Conservation (phyloP, 768 basidiomycete species). For the Termitomyces sp. region DNA sequence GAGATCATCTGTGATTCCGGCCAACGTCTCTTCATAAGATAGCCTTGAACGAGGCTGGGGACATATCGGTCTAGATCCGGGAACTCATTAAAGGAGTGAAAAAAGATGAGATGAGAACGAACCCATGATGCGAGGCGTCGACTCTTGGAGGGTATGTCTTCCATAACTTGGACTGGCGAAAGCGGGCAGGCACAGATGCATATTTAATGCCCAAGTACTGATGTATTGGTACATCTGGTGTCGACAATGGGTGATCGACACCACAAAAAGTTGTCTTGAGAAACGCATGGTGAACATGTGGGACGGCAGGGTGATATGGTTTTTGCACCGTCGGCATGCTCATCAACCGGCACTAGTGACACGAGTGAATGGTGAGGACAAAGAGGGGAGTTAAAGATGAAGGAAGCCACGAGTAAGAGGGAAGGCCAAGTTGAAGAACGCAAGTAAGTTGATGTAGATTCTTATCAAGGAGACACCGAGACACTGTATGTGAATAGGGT, state of each 20-base stretch:
- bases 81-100: background rate
- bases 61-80: conserved; percentile 59
- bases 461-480: conserved; percentile 14
- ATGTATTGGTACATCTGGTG: conserved; percentile 51
- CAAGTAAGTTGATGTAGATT: conserved; percentile 7
- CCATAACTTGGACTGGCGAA: conserved; percentile 66
- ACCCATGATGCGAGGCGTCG: conserved; percentile 70
- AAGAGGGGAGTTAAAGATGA: conserved; percentile 1
- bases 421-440: background rate
- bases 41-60: conserved; percentile 51
- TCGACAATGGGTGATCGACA: conserved; percentile 57
- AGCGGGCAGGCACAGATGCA: conserved; percentile 68
- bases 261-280: conserved; percentile 69
- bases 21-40: conserved; percentile 56
- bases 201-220: conserved; percentile 82
- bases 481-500: conserved; percentile 22
- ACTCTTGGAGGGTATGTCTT: conserved; percentile 54
- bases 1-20: conserved; percentile 51
- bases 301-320: conserved; percentile 18
- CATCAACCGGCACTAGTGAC: background rate
- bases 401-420: conserved; percentile 8
- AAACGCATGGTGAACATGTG: conserved; percentile 44
- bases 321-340: conserved; percentile 26
- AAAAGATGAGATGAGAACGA: conserved; percentile 17
- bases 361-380: conserved; percentile 1